phyloP scores from a whole-genome alignment of 495 filamentous ascomycete genomes.

The Xylaria cubensis region DNA sequence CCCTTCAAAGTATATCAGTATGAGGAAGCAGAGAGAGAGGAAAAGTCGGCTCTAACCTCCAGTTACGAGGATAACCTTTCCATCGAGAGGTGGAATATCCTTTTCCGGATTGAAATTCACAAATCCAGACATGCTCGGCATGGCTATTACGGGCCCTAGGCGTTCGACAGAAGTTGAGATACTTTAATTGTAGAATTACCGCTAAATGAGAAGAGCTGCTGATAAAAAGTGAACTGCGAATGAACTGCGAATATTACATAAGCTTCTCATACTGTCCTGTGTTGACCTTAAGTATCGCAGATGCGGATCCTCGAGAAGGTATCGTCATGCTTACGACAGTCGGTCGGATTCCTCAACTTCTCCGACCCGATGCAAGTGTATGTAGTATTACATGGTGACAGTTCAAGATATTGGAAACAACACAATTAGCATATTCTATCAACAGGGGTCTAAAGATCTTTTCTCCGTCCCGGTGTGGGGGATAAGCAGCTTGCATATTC shows the following conservation, averaged over 20 bases:
- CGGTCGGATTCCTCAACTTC: background rate
- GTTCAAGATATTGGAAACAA: background rate
- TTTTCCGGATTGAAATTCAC: constrained; percentile 56
- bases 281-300: background rate
- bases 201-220: background rate
- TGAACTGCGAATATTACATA: background rate
- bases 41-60: constrained; percentile 52
- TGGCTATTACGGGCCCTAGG: background rate
- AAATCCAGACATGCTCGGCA: constrained; percentile 9
- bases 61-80: constrained; percentile 67
- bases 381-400: too few species aligned
- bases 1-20: constrained; percentile 45
- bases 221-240: background rate
- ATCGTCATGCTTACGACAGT: background rate
- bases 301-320: background rate
- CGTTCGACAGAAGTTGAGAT: background rate
- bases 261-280: background rate
- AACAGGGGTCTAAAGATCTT: background rate
- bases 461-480: constrained; percentile 23
- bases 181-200: background rate
- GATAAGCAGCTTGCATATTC: constrained; percentile 38
- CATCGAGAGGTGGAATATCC: constrained; percentile 63
- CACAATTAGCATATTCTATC: background rate
- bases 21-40: background rate
- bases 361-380: background rate